Conservation (phyloP, 108 stramenopile genomes). For the Cyclotella atomus region DNA sequence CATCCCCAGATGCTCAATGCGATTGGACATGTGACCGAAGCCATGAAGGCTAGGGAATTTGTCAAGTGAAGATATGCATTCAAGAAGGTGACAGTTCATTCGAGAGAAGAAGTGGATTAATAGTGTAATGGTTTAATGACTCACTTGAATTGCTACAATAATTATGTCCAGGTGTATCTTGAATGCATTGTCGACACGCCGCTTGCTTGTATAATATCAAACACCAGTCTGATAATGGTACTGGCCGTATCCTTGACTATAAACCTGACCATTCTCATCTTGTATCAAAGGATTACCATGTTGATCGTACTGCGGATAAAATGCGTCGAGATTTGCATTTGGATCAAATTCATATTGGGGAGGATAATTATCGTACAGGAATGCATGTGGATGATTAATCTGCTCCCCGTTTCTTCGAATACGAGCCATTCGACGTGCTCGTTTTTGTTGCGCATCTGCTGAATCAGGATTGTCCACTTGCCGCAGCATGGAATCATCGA, state of each 20-base stretch:
- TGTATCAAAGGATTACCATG: neutral
- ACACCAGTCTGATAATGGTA: constrained; percentile 4
- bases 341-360: constrained; percentile 4
- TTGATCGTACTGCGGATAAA: neutral
- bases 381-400: neutral
- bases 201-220: no score
- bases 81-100: no score
- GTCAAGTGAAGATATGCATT: no score
- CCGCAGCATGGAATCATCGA: neutral
- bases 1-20: no score
- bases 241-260: neutral
- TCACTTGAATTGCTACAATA: no score
- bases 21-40: no score
- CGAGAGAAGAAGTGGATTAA: no score
- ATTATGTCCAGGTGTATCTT: no score
- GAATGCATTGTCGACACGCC: no score
- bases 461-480: neutral
- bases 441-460: neutral
- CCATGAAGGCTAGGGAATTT: no score
- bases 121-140: no score
- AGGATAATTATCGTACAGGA: neutral
- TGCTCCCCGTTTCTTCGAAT: neutral
- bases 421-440: neutral
- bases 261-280: constrained; percentile 5
- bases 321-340: neutral